Evolutionary conservation across 768 basidiomycete species (phyloP).

Genomic region (Russula emetica): DNA sequence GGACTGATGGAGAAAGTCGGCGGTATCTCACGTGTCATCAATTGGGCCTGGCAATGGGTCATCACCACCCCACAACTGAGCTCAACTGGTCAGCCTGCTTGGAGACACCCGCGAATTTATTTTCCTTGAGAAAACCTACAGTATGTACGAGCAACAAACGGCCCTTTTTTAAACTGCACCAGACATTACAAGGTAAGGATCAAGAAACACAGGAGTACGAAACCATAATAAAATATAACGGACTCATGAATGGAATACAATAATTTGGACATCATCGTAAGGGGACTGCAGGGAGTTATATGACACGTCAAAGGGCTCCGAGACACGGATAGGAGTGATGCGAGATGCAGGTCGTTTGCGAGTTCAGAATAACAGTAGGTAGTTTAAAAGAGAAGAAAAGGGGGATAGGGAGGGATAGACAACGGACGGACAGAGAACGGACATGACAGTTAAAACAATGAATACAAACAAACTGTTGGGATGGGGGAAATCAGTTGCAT

Average conservation of each 20-base stretch:
- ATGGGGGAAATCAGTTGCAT: neutral
- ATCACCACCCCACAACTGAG: neutral
- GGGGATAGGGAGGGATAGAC: neutral
- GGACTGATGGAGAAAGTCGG: conserved; percentile 8
- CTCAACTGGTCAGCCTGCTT: neutral
- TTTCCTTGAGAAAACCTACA: conserved; percentile 4
- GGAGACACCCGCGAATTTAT: conserved; percentile 8
- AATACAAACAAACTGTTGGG: neutral
- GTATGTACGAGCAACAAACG: conserved; percentile 6
- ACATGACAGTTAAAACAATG: neutral
- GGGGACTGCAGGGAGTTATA: conserved; percentile 1
- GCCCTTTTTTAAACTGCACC: conserved; percentile 20
- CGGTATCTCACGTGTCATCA: neutral
- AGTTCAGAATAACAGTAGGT: neutral
- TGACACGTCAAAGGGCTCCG: conserved; percentile 13
- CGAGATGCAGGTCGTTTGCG: neutral
- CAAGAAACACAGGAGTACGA: conserved; percentile 14
- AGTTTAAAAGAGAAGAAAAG: neutral
- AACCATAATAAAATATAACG: conserved; percentile 12
- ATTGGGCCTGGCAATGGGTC: neutral
- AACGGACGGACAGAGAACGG: neutral
- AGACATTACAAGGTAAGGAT: conserved; percentile 19
- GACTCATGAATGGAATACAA: conserved; percentile 15
- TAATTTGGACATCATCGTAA: conserved; percentile 13
- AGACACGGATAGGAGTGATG: neutral